phyloP scores from a whole-genome alignment of 129 eudicot genomes.

The Silybum marianum region DNA sequence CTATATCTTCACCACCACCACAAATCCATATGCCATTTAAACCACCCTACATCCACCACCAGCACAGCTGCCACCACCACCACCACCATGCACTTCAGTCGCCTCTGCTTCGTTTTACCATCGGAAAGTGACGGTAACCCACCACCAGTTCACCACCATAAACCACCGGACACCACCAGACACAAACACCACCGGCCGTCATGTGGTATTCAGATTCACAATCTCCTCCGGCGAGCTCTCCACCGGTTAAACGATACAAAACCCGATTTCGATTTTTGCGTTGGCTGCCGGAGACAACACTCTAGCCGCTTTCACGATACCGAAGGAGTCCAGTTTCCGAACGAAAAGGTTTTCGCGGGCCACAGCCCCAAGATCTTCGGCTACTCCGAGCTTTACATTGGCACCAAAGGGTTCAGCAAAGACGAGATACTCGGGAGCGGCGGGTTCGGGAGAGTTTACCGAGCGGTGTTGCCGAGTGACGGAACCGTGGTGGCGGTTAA shows the following conservation, averaged over 20 bases:
- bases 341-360: constrained; percentile 43
- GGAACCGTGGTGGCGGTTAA: constrained; percentile 81
- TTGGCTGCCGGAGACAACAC: constrained; percentile 7
- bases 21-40: constrained; percentile 9
- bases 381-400: constrained; percentile 87
- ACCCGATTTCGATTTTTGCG: background rate
- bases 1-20: background rate
- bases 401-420: constrained; percentile 69
- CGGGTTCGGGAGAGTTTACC: constrained; percentile 81
- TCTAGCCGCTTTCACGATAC: constrained; percentile 57
- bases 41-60: constrained; percentile 1
- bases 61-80: background rate
- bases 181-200: constrained; percentile 22
- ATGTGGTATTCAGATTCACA: constrained; percentile 33
- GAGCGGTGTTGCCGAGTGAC: constrained; percentile 87
- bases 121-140: constrained; percentile 39
- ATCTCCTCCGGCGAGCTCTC: constrained; percentile 29
- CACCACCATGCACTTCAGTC: constrained; percentile 52
- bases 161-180: constrained; percentile 10
- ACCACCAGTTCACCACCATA: constrained; percentile 5
- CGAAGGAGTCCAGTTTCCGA: constrained; percentile 55
- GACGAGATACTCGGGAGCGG: constrained; percentile 78
- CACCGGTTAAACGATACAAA: constrained; percentile 34
- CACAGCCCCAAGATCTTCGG: constrained; percentile 71
- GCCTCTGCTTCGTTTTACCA: constrained; percentile 61